A percentile compares a stretch with the other conserved stretches of the same genome.
These are phyloP conservation scores for Micractinium sp. DNA, from an alignment of 139 green algal genomes.

Conservation along the genomic window DNA sequence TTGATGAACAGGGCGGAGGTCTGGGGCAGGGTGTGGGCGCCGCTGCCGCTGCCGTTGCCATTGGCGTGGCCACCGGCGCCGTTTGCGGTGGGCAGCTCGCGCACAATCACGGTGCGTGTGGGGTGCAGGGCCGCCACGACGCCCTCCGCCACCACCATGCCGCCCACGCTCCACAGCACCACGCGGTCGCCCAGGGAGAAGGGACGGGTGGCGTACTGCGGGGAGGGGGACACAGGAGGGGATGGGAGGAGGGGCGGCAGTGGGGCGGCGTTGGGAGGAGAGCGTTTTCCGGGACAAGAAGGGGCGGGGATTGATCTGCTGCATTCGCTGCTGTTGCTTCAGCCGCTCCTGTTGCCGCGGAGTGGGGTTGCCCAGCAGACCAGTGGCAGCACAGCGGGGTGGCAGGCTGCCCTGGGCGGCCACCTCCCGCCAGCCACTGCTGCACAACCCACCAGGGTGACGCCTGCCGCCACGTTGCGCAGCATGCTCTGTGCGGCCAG, in stretches of 20 bases:
- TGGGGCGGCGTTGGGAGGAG: background rate
- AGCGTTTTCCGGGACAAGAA: background rate
- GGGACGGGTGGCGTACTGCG: background rate
- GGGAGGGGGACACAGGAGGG: too few species aligned
- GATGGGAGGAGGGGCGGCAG: background rate
- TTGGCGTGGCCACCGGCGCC: background rate
- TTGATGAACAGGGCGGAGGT: background rate
- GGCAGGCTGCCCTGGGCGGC: too few species aligned
- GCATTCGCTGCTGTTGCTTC: too few species aligned
- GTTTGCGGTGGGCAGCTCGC: background rate
- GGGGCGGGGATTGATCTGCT: too few species aligned
- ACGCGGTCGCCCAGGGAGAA: background rate
- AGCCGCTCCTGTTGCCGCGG: too few species aligned
- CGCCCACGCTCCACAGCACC: background rate
- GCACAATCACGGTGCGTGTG: background rate
- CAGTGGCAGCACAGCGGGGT: too few species aligned
- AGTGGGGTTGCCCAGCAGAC: too few species aligned
- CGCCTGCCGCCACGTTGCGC: slow-evolving; percentile 8
- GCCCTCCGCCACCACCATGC: background rate
- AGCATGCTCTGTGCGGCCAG: slow-evolving; percentile 13
- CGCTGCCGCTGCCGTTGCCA: background rate
- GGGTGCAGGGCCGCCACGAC: background rate
- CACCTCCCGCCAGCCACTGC: too few species aligned
- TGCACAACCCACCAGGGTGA: background rate
- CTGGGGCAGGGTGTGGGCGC: too few species aligned